Base-by-base conservation (phyloP, 192 early-diverging fungal genomes). In the Allomyces arbusculus region DNA sequence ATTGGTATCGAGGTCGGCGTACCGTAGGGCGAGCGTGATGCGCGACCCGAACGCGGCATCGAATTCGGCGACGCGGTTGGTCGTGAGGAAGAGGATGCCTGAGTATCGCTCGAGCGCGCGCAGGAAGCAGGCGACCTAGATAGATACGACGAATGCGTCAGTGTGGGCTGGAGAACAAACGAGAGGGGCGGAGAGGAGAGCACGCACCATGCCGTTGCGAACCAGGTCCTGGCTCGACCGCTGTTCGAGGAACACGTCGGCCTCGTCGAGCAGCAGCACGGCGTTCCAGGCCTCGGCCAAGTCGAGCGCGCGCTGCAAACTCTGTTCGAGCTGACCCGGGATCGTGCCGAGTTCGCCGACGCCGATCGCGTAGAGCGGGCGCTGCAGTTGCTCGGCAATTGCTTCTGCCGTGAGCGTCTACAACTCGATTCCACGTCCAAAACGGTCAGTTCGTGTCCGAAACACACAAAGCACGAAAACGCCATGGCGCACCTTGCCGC, bases 401-500 rank as follows among this genome's bases (percentile, higher is more conserved):
- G 78, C 80, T 66, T 83, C 82, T 20, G 81, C 80, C n/a, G 81
- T 83, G 40, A 83, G 68, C 20, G 81, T 83, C 68, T 82, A 40
- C 33, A 40, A 40, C 3, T 40, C 33, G 7, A 40, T 28, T 4
- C 3, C 3, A 40, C 8, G 33, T 7, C 33, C 0, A 8, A 40
- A 40, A 7, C 33, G 33, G 33, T 40, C 33, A 40, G 33, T 8
- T 40, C 33, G 7, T 7, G 33, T 3, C 33, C 33, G 4, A 3
- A 40, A 3, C 33, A 3, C 3, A 8, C 33, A 40, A 3, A 3
- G 7, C 33, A 40, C 33, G 26, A 40, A 3, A 3, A 40, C 7
- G 7, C 4, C 33, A 40, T 3, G 8, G 8, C 33, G 33, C 8
- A 40, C 33, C 33, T 40, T 82, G 0, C 81, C 81, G 1, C 73